phyloP scores from a whole-genome alignment of 768 basidiomycete genomes.

The Boletellus ananiceps region DNA sequence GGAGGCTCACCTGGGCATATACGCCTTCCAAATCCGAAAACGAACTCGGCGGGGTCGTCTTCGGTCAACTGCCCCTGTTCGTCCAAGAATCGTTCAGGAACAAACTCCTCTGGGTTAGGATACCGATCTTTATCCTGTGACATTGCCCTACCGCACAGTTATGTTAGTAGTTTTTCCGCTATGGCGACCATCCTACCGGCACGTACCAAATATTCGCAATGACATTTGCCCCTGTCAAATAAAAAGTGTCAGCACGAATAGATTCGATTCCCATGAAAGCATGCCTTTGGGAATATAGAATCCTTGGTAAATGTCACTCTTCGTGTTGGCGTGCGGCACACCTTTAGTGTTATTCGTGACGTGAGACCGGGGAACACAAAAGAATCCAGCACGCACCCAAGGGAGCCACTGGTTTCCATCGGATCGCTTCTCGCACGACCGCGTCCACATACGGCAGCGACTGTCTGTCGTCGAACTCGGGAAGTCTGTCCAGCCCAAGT shows the following conservation, averaged over 20 bases:
- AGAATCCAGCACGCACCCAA: background rate
- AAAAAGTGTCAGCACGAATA: background rate
- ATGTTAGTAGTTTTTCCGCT: background rate
- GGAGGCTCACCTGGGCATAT: constrained; percentile 1
- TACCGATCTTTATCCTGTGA: constrained; percentile 5
- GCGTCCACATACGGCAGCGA: constrained; percentile 10
- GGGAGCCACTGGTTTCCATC: constrained; percentile 5
- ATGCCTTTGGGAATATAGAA: constrained; percentile 49
- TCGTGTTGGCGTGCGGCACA: constrained; percentile 23
- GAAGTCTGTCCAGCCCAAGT: constrained; percentile 3
- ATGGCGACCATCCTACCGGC: background rate
- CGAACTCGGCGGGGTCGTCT: constrained; percentile 1
- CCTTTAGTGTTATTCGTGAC: background rate
- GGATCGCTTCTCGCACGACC: constrained; percentile 3
- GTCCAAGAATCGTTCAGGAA: constrained; percentile 13
- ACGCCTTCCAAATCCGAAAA: constrained; percentile 11
- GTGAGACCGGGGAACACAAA: background rate
- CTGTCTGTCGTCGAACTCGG: background rate
- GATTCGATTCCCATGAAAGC: background rate
- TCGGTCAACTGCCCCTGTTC: background rate
- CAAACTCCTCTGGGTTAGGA: constrained; percentile 9
- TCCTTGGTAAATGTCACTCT: constrained; percentile 38
- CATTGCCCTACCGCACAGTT: background rate
- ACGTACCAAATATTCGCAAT: constrained; percentile 7
- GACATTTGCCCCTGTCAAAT: constrained; percentile 4